phyloP scores from a whole-genome alignment of 2,329 filamentous ascomycete species.

The Alternaria arborescens region DNA sequence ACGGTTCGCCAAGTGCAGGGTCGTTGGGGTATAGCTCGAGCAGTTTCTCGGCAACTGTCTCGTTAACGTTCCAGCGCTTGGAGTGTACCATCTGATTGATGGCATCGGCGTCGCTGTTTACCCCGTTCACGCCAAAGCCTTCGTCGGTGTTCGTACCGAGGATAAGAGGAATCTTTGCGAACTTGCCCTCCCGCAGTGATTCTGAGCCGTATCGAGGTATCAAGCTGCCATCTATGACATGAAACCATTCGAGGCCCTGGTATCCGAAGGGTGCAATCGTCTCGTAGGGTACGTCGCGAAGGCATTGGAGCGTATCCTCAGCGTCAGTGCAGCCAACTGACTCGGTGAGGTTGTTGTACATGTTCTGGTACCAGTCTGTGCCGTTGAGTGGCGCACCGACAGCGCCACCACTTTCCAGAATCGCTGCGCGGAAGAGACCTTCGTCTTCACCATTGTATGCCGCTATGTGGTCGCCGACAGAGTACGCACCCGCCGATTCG shows the following conservation, averaged over 20 bases:
- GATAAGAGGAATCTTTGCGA: constrained; percentile 70
- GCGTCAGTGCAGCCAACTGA: constrained; percentile 36
- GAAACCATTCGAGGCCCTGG: constrained; percentile 43
- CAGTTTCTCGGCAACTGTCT: constrained; percentile 28
- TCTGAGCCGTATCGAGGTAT: constrained; percentile 46
- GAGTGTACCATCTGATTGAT: constrained; percentile 41
- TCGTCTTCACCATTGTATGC: constrained; percentile 49
- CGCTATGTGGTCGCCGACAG: constrained; percentile 56
- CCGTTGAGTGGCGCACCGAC: constrained; percentile 43
- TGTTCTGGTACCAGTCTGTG: constrained; percentile 43
- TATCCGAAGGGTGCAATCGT: constrained; percentile 39
- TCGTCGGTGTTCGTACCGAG: constrained; percentile 72
- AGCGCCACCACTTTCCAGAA: constrained; percentile 49
- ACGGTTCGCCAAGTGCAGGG: constrained; percentile 58
- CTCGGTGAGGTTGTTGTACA: constrained; percentile 42
- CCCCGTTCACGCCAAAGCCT: constrained; percentile 64
- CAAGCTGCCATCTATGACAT: constrained; percentile 40
- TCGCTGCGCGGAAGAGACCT: constrained; percentile 55
- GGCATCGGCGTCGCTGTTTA: constrained; percentile 53
- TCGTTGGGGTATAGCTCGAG: constrained; percentile 43
- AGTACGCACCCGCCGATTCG: constrained; percentile 67
- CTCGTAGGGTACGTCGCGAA: constrained; percentile 38
- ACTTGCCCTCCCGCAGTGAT: constrained; percentile 57
- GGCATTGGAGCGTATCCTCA: constrained; percentile 36
- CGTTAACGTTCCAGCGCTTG: constrained; percentile 42